Conservation (phyloP, 495 filamentous ascomycete species). For the Amphirosellinia nigrospora region DNA sequence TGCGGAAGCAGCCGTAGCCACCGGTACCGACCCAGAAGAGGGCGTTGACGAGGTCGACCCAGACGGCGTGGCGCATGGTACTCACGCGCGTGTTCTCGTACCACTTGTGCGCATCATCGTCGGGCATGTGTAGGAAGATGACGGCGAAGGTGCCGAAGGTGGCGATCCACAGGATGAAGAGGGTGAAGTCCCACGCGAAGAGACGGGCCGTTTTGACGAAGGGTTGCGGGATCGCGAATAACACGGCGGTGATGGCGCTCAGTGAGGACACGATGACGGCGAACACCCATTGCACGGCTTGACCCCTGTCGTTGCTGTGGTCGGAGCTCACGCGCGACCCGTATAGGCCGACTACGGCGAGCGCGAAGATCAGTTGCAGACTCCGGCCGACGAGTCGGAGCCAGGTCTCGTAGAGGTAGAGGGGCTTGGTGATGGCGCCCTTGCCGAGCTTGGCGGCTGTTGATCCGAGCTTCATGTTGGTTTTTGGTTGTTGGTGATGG, state of each 20-base stretch:
- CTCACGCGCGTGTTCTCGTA: conserved; percentile 50
- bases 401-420: conserved; percentile 43
- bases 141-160: conserved; percentile 74
- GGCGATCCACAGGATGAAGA: conserved; percentile 65
- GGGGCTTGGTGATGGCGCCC: conserved; percentile 39
- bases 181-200: conserved; percentile 41
- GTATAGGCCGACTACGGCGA: conserved; percentile 43
- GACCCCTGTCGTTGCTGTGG: conserved; percentile 27
- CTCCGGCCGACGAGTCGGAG: conserved; percentile 38
- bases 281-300: conserved; percentile 43
- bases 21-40: conserved; percentile 65
- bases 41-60: conserved; percentile 71
- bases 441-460: conserved; percentile 37
- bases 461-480: conserved; percentile 34
- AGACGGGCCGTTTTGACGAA: conserved; percentile 38
- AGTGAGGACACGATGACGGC: conserved; percentile 38
- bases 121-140: conserved; percentile 64
- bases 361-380: conserved; percentile 44
- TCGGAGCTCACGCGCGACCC: conserved; percentile 40
- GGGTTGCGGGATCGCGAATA: conserved; percentile 40
- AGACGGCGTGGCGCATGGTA: conserved; percentile 74
- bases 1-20: conserved; percentile 41
- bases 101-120: conserved; percentile 48
- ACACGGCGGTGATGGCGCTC: conserved; percentile 41
- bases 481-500: neutral